Percentiles rank a stretch among this genome's conserved stretches.
phyloP scores from a whole-genome alignment of 139 green algal species.

The Trebouxia sp. region DNA sequence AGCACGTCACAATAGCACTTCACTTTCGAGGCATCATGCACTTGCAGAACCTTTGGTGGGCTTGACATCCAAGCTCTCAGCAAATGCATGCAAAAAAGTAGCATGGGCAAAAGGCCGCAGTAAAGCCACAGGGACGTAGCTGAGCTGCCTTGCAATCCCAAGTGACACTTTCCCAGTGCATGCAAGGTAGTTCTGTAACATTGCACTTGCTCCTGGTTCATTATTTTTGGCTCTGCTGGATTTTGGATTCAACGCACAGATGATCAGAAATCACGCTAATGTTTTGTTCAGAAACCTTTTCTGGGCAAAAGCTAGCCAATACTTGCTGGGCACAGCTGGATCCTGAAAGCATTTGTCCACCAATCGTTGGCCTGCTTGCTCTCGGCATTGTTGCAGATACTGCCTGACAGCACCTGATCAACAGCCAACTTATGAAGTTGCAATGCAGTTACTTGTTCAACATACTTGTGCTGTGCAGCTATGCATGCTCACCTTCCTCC shows the following conservation, averaged over 20 bases:
- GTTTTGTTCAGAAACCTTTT: conserved; percentile 61
- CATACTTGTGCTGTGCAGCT: background rate
- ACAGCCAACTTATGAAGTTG: background rate
- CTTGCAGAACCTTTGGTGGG: too few relatives aligned
- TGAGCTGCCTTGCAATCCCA: too few relatives aligned
- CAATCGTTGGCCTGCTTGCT: conserved; percentile 55
- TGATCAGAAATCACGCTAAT: background rate
- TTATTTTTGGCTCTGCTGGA: background rate
- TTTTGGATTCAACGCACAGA: background rate
- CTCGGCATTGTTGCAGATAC: conserved; percentile 60
- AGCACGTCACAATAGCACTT: too few relatives aligned
- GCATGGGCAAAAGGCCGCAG: too few relatives aligned
- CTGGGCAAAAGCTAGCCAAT: conserved; percentile 66
- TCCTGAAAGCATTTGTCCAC: conserved; percentile 49
- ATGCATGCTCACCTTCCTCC: conserved; percentile 39
- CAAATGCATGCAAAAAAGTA: too few relatives aligned
- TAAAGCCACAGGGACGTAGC: too few relatives aligned
- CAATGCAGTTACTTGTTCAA: background rate
- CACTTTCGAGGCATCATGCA: too few relatives aligned
- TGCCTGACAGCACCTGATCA: conserved; percentile 50
- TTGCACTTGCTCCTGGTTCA: too few relatives aligned
- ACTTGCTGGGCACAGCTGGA: conserved; percentile 52
- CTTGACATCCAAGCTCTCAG: too few relatives aligned
- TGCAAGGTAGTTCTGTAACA: too few relatives aligned
- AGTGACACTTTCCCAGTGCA: too few relatives aligned